A percentile compares a stretch with the other conserved stretches of the same genome.
Evolutionary conservation across 73 alveolate genomes (phyloP).

Genomic region (Stentor coeruleus): DNA sequence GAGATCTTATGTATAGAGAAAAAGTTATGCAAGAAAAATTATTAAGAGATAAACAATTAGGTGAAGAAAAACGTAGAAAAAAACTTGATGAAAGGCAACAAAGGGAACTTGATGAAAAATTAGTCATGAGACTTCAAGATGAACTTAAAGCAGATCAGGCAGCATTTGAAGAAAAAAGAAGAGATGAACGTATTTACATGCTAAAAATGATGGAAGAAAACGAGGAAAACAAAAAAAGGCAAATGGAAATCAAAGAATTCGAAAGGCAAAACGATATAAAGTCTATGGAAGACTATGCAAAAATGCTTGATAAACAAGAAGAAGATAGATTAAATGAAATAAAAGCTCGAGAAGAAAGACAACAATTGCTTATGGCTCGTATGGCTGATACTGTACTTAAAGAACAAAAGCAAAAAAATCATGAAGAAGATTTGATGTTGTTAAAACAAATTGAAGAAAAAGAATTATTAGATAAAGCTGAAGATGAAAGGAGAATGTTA

Average conservation of each 20-base stretch:
- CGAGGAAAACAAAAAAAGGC: not conserved
- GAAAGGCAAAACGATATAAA: not conserved
- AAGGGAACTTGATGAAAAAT: not conserved
- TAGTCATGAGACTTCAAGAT: not conserved
- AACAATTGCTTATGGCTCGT: not conserved
- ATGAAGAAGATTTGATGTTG: slow-evolving; percentile 3
- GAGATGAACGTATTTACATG: not conserved
- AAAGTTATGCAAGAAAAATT: not conserved
- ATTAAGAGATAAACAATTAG: not conserved
- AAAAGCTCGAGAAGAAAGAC: not conserved
- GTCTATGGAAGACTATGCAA: not conserved
- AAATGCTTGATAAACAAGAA: not conserved
- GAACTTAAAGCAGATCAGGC: not conserved
- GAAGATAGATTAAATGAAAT: not conserved
- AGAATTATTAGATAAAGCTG: not conserved
- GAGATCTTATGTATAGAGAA: not conserved
- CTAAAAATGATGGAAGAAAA: not conserved
- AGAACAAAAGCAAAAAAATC: not conserved
- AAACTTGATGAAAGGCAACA: not conserved
- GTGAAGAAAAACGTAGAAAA: not conserved
- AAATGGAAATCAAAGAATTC: not conserved
- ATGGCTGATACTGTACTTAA: slow-evolving; percentile 8
- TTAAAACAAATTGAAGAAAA: not conserved
- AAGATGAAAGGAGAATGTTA: not conserved
- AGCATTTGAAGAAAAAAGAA: not conserved